Conservation (phyloP, 164 flowering plant genomes). For the Taxillus chinensis region DNA sequence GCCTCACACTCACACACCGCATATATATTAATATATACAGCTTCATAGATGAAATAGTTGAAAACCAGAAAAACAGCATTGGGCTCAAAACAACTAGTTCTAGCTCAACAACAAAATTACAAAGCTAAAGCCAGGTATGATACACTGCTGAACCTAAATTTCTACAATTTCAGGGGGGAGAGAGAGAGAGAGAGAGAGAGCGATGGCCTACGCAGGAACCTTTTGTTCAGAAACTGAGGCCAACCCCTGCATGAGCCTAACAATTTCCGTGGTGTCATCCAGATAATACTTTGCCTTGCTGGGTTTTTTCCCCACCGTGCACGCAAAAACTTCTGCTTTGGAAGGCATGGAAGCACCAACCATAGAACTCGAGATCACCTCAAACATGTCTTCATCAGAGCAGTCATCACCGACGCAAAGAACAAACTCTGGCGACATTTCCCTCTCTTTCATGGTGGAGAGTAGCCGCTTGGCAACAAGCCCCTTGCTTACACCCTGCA, state of each 20-base stretch:
- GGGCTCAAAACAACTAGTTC: no score
- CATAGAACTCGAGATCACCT: slow-evolving; percentile 42
- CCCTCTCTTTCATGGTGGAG: slow-evolving; percentile 38
- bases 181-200: neutral
- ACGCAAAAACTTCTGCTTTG: slow-evolving; percentile 55
- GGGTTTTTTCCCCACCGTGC: slow-evolving; percentile 60
- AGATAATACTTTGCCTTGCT: slow-evolving; percentile 72
- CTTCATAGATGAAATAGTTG: no score
- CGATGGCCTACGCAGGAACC: neutral
- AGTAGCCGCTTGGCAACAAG: slow-evolving; percentile 51
- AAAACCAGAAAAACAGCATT: neutral
- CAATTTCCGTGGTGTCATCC: slow-evolving; percentile 56
- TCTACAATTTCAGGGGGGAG: slow-evolving; percentile 2
- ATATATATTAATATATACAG: no score
- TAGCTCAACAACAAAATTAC: neutral
- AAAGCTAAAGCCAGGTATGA: neutral
- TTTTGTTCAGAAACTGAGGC: slow-evolving; percentile 50
- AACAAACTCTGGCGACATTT: slow-evolving; percentile 50
- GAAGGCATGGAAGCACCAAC: slow-evolving; percentile 40
- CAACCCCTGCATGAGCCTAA: slow-evolving; percentile 52
- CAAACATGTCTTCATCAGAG: slow-evolving; percentile 82
- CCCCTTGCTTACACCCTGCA: slow-evolving; percentile 81
- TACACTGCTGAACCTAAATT: neutral
- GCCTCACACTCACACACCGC: no score
- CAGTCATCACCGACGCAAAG: slow-evolving; percentile 78